phyloP scores from a whole-genome alignment of 2,329 filamentous ascomycete genomes.

The Exserohilum rostratum region DNA sequence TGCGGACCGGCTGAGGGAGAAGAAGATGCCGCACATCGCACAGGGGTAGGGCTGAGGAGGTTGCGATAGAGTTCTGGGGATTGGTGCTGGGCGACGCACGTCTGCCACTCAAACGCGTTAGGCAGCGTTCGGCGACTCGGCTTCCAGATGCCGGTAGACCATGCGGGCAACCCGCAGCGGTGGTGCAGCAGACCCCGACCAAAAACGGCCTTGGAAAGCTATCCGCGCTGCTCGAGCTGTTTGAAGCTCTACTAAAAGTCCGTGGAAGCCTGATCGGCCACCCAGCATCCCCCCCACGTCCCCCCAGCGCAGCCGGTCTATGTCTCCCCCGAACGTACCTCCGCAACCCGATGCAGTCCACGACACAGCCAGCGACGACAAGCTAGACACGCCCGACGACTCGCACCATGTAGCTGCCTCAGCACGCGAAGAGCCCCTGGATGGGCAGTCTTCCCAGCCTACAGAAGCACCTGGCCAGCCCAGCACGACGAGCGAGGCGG shows the following conservation, averaged over 20 bases:
- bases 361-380: constrained; percentile 24
- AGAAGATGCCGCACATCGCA: constrained; percentile 58
- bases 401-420: constrained; percentile 9
- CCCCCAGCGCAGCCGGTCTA: constrained; percentile 36
- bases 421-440: neutral
- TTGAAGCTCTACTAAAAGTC: constrained; percentile 14
- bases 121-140: constrained; percentile 26
- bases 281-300: neutral
- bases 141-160: constrained; percentile 28
- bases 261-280: constrained; percentile 30
- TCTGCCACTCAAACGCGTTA: constrained; percentile 2
- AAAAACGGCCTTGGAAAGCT: constrained; percentile 11
- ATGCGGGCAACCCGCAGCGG: constrained; percentile 18
- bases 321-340: constrained; percentile 44
- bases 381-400: constrained; percentile 23
- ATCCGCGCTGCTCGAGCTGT: constrained; percentile 8
- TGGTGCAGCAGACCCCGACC: constrained; percentile 20
- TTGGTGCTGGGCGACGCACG: constrained; percentile 11
- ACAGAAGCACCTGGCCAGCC: neutral
- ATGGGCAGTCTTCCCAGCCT: neutral
- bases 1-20: constrained; percentile 50
- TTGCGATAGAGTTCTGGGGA: constrained; percentile 18
- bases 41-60: neutral
- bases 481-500: constrained; percentile 23
- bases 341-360: constrained; percentile 39